Base-by-base conservation (phyloP, 2,329 filamentous ascomycete genomes). In the Calonectria multiphialidica region DNA sequence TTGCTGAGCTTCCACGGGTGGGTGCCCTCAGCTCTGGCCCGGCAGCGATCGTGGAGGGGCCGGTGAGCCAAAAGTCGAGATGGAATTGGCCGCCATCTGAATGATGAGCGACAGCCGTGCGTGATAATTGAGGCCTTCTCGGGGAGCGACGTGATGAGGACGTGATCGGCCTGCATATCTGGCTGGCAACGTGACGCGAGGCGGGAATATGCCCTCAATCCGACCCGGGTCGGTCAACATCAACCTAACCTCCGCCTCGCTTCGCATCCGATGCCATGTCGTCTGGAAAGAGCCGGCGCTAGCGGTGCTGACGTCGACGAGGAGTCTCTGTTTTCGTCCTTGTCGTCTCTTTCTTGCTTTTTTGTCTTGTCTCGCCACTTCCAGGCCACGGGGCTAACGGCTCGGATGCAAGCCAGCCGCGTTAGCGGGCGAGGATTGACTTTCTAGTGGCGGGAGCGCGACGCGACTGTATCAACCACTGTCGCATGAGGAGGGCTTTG, bases 351-450 rank as follows among this genome's bases (percentile, higher is more conserved):
- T 15, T 25, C 40, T 59, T 59, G 53, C 53, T 59, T 59, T 50
- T 59, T 40, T 59, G 50, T 37, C 33, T 21, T 71, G 67, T 70
- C 75, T 71, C 28, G 9, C n/a, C 37, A 9, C 18, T 13, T 13
- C n/a, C 42, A 45, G 18, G 15, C 49, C 25, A 72, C 76, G 67
- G 53, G 33, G 53, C 33, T 69, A 72, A 71, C 68, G 63, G 66
- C 59, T 37, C 71, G 68, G 74, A 73, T 65, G 71, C 76, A 75
- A 71, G 71, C 63, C 71, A 67, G 74, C 62, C 67, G 68, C 18
- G 15, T 13, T 13, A 33, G 62, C 53, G 63, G 59, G 30, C 33
- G 23, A 37, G 49, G 30, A 49, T 59, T 50, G 66, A 25, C 53
- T 59, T 59, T 57, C 33, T 16, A 35, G 37, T 53, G 49, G 72